A percentile compares a stretch with the other conserved stretches of the same genome.
These are phyloP conservation scores for Triangularia verruculosa DNA, from an alignment of 2,329 filamentous ascomycete genomes.

Conservation along the genomic window DNA sequence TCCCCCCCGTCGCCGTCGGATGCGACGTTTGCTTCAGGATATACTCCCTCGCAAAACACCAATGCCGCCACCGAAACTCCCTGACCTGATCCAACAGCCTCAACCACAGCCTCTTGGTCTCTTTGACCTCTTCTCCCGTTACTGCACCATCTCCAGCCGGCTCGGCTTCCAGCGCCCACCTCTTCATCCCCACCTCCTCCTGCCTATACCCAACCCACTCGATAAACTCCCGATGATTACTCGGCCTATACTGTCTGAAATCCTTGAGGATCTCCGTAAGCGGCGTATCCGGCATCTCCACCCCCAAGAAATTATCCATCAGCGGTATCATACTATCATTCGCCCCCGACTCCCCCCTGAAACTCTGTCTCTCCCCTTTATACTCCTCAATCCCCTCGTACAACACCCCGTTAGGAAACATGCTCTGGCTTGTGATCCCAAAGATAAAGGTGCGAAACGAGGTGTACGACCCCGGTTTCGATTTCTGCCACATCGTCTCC, in stretches of 20 bases:
- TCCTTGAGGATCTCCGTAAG: conserved; percentile 84
- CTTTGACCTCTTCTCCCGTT: conserved; percentile 87
- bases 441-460: conserved; percentile 97
- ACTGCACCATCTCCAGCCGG: conserved; percentile 98
- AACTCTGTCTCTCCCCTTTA: conserved; percentile 66
- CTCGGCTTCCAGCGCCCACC: conserved; percentile 82
- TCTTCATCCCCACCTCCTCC: conserved; percentile 65
- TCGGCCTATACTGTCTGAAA: conserved; percentile 85
- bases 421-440: conserved; percentile 87
- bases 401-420: conserved; percentile 91
- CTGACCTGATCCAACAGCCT: conserved; percentile 70
- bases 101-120: conserved; percentile 69
- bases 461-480: conserved; percentile 78
- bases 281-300: conserved; percentile 84
- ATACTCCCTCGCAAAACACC: conserved; percentile 82
- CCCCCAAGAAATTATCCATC: conserved; percentile 80
- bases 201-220: conserved; percentile 60
- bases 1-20: conserved; percentile 76
- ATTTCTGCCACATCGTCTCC: conserved; percentile 91
- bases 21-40: conserved; percentile 75
- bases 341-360: conserved; percentile 89
- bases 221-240: conserved; percentile 84
- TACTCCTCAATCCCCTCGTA: conserved; percentile 69
- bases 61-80: conserved; percentile 80
- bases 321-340: conserved; percentile 94